Evolutionary conservation across 768 basidiomycete species (phyloP).

Genomic region (Sistotremastrum suecicum): DNA sequence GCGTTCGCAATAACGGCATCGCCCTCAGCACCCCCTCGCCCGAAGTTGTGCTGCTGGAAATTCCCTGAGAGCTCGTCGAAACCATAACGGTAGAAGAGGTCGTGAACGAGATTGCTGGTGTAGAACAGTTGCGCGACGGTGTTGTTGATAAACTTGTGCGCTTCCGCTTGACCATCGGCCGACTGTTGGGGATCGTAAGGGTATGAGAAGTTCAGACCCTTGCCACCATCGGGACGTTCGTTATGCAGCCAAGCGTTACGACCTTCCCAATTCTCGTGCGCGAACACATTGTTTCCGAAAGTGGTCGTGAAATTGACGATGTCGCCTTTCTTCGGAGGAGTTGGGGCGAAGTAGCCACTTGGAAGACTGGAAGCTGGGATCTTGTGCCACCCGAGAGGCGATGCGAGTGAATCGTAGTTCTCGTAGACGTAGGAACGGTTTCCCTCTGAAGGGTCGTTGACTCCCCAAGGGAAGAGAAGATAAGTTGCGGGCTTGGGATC

Average conservation of each 20-base stretch:
- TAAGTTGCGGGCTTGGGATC: constrained; percentile 28
- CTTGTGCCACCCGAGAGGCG: constrained; percentile 86
- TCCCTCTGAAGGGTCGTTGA: constrained; percentile 74
- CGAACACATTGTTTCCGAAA: constrained; percentile 82
- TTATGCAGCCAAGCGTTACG: constrained; percentile 51
- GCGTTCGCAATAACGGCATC: constrained; percentile 93
- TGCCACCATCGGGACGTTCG: constrained; percentile 62
- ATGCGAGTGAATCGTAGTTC: constrained; percentile 64
- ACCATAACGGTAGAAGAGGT: constrained; percentile 79
- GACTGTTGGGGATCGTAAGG: constrained; percentile 52
- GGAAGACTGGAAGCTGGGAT: constrained; percentile 66
- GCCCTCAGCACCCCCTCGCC: constrained; percentile 69
- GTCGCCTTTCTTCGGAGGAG: constrained; percentile 11
- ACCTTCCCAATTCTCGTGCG: constrained; percentile 89
- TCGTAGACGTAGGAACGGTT: constrained; percentile 44
- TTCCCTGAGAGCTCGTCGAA: constrained; percentile 88
- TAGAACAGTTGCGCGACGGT: constrained; percentile 86
- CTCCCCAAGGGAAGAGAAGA: constrained; percentile 65
- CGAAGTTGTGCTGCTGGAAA: constrained; percentile 98
- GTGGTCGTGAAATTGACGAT: constrained; percentile 60
- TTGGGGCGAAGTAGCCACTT: constrained; percentile 12
- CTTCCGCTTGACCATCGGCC: constrained; percentile 49
- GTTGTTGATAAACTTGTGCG: constrained; percentile 72
- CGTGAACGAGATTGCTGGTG: constrained; percentile 68
- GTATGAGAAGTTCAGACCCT: constrained; percentile 48